These are phyloP conservation scores for Actinomortierella ambigua DNA, from an alignment of 371 early-diverging fungal species.

Conservation along the genomic window DNA sequence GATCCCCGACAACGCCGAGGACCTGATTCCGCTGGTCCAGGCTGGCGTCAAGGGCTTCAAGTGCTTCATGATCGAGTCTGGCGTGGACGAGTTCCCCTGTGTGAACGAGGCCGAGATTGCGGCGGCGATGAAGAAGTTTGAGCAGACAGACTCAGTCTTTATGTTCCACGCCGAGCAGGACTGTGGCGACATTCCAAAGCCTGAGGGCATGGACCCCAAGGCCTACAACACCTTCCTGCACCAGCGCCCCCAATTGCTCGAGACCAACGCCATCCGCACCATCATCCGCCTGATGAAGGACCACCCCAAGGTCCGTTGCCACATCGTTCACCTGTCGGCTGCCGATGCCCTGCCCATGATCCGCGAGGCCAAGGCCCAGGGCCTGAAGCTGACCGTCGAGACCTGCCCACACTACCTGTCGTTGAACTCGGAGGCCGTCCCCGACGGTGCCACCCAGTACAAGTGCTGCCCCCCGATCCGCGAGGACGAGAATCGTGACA, in stretches of 20 bases:
- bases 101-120: conserved; percentile 74
- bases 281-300: conserved; percentile 73
- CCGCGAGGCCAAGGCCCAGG: conserved; percentile 71
- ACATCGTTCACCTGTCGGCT: conserved; percentile 83
- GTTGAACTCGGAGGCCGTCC: conserved; percentile 71
- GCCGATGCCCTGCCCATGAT: conserved; percentile 77
- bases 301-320: conserved; percentile 70
- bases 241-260: conserved; percentile 73
- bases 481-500: conserved; percentile 69
- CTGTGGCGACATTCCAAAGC: conserved; percentile 37
- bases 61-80: conserved; percentile 85
- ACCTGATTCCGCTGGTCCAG: conserved; percentile 65
- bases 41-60: conserved; percentile 83
- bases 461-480: conserved; percentile 91
- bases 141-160: conserved; percentile 55
- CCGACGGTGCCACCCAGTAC: conserved; percentile 77
- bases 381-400: conserved; percentile 77
- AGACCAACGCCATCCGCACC: conserved; percentile 75
- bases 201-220: conserved; percentile 51
- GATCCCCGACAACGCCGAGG: conserved; percentile 72
- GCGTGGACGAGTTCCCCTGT: conserved; percentile 85
- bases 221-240: conserved; percentile 71
- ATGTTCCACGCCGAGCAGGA: conserved; percentile 88
- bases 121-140: conserved; percentile 67
- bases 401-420: conserved; percentile 85